phyloP scores from a whole-genome alignment of 2,329 filamentous ascomycete species.

The Elsinoe perseae region DNA sequence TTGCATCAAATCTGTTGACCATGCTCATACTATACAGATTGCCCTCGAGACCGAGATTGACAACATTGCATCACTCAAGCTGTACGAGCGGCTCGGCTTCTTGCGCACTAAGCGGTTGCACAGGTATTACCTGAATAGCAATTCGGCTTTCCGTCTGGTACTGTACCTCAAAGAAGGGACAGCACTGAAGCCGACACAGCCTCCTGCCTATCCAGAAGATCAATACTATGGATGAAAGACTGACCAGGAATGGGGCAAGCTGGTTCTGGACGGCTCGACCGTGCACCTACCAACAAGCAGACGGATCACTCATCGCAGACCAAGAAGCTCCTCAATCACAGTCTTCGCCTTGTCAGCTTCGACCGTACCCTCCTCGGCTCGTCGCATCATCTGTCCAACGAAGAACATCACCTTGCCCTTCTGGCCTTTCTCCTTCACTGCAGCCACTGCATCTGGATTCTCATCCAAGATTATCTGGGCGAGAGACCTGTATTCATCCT shows the following conservation, averaged over 20 bases:
- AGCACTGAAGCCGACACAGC: slow-evolving; percentile 32
- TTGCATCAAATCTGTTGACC: background rate
- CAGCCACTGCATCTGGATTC: slow-evolving; percentile 51
- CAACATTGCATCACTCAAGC: slow-evolving; percentile 78
- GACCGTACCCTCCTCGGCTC: slow-evolving; percentile 52
- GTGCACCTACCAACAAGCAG: background rate
- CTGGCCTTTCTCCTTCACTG: slow-evolving; percentile 53
- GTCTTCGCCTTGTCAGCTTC: slow-evolving; percentile 53
- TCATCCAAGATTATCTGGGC: slow-evolving; percentile 47
- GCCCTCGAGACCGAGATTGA: slow-evolving; percentile 94
- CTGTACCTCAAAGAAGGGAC: slow-evolving; percentile 63
- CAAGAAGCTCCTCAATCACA: slow-evolving; percentile 45
- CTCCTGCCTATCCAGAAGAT: slow-evolving; percentile 15
- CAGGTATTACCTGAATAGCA: slow-evolving; percentile 93
- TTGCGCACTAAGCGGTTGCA: slow-evolving; percentile 86
- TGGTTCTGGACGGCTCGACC: no score
- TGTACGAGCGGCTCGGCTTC: slow-evolving; percentile 91
- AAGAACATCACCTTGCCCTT: slow-evolving; percentile 60
- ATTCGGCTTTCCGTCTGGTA: slow-evolving; percentile 83
- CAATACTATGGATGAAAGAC: slow-evolving; percentile 8
- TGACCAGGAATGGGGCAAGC: no score
- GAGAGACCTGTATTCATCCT: slow-evolving; percentile 48
- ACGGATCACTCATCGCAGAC: background rate
- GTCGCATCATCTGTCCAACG: slow-evolving; percentile 60
- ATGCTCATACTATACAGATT: slow-evolving; percentile 42